phyloP scores from a whole-genome alignment of 768 basidiomycete species.

The Hebeloma cylindrosporum region DNA sequence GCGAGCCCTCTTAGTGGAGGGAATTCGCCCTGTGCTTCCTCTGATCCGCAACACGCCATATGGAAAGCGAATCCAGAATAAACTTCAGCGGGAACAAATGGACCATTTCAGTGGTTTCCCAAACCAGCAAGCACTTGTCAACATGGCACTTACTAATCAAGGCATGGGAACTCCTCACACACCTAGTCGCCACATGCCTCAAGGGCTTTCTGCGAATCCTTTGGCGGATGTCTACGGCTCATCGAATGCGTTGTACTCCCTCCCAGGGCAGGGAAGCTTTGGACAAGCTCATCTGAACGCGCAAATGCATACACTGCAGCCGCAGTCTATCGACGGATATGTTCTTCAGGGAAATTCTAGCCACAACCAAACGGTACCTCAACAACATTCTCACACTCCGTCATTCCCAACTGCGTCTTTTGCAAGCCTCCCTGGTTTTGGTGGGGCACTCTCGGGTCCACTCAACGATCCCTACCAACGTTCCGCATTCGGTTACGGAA shows the following conservation, averaged over 20 bases:
- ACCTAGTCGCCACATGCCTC: slow-evolving; percentile 57
- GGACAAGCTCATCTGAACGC: slow-evolving; percentile 55
- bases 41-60: slow-evolving; percentile 99
- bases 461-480: slow-evolving; percentile 78
- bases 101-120: slow-evolving; percentile 64
- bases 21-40: slow-evolving; percentile 97
- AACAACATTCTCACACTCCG: slow-evolving; percentile 47
- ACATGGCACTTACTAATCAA: slow-evolving; percentile 58
- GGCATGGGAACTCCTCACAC: slow-evolving; percentile 46
- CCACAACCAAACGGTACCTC: slow-evolving; percentile 62
- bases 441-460: slow-evolving; percentile 50
- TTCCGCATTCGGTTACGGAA: slow-evolving; percentile 73
- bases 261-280: slow-evolving; percentile 55
- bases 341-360: slow-evolving; percentile 72
- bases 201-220: slow-evolving; percentile 52
- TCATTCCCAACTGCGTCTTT: slow-evolving; percentile 61
- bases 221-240: slow-evolving; percentile 66
- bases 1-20: slow-evolving; percentile 89
- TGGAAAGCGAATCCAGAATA: slow-evolving; percentile 98
- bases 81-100: slow-evolving; percentile 92
- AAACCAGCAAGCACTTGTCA: slow-evolving; percentile 58
- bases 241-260: slow-evolving; percentile 61
- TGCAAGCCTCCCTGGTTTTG: slow-evolving; percentile 47
- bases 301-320: slow-evolving; percentile 61
- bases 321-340: slow-evolving; percentile 78